These are phyloP conservation scores for Puccinellia tenuiflora DNA, from an alignment of 176 grass and related monocot species.

Conservation along the genomic window DNA sequence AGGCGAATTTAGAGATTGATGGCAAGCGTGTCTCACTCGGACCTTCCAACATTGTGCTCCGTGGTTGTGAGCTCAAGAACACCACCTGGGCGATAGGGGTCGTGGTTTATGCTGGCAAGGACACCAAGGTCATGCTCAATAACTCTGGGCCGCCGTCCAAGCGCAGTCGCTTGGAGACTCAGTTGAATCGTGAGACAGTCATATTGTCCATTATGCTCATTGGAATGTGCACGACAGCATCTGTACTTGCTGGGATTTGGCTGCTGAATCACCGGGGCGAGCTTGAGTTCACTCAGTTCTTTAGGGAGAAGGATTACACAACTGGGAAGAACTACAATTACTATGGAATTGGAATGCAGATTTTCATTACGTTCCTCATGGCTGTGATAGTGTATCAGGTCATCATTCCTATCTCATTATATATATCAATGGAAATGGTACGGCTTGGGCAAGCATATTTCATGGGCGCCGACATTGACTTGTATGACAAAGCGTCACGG, in stretches of 20 bases:
- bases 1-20: slow-evolving; percentile 61
- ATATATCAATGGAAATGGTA: slow-evolving; percentile 94
- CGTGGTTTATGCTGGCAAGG: slow-evolving; percentile 73
- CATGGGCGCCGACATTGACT: slow-evolving; percentile 51
- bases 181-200: slow-evolving; percentile 69
- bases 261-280: slow-evolving; percentile 41
- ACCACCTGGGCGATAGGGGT: slow-evolving; percentile 77
- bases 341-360: slow-evolving; percentile 66
- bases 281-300: slow-evolving; percentile 62
- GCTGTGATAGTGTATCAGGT: slow-evolving; percentile 82
- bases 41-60: slow-evolving; percentile 75
- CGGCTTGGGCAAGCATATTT: slow-evolving; percentile 75
- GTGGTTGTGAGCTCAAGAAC: slow-evolving; percentile 89
- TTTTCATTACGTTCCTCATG: slow-evolving; percentile 73
- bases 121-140: slow-evolving; percentile 95
- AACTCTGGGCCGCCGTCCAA: slow-evolving; percentile 67
- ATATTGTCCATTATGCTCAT: slow-evolving; percentile 64
- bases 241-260: slow-evolving; percentile 63
- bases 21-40: slow-evolving; percentile 49
- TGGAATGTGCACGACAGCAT: slow-evolving; percentile 48
- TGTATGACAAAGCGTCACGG: slow-evolving; percentile 58
- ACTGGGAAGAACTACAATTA: slow-evolving; percentile 64
- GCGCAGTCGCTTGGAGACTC: slow-evolving; percentile 63
- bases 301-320: slow-evolving; percentile 64
- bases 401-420: slow-evolving; percentile 91